A percentile compares a stretch with the other conserved stretches of the same genome.
Conservation (phyloP, 805 yeast species). For the Lachancea meyersii region DNA sequence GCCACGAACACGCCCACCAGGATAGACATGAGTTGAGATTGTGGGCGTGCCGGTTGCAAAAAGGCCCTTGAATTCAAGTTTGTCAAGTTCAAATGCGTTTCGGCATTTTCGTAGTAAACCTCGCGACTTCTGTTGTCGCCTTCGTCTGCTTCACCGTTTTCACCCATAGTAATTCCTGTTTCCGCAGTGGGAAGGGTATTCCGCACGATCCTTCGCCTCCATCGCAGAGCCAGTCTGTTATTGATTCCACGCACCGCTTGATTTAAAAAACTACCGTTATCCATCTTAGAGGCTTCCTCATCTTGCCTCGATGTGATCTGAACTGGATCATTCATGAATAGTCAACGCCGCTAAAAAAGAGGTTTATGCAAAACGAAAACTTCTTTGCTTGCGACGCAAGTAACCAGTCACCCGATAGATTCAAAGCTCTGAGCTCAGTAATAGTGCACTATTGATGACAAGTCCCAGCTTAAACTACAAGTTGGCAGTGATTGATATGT, state of each 20-base stretch:
- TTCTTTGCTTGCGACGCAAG: not conserved
- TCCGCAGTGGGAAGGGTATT: not conserved
- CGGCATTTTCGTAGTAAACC: slow-evolving; percentile 3
- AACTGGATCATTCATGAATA: not conserved
- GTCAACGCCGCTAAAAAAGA: not conserved
- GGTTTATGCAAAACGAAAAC: not conserved
- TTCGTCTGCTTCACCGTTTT: not conserved
- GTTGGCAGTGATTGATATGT: too few relatives aligned
- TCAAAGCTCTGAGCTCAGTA: not conserved
- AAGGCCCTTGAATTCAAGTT: slow-evolving; percentile 22
- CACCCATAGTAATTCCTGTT: not conserved
- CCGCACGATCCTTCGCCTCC: slow-evolving; percentile 2
- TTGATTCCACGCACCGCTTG: slow-evolving; percentile 1
- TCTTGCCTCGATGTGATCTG: not conserved
- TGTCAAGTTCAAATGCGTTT: slow-evolving; percentile 3
- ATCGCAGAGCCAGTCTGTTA: not conserved
- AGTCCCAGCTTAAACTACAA: too few relatives aligned
- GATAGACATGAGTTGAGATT: slow-evolving; percentile 58
- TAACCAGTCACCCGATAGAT: not conserved
- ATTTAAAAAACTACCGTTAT: not conserved
- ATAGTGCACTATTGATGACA: not conserved
- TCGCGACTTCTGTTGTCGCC: not conserved
- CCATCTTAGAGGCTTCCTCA: not conserved
- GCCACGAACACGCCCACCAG: slow-evolving; percentile 78
- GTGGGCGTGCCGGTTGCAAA: slow-evolving; percentile 31